Percentiles rank a stretch among this genome's conserved stretches.
Conservation (phyloP, 2,329 filamentous ascomycete species). For the Bertia moriformis region DNA sequence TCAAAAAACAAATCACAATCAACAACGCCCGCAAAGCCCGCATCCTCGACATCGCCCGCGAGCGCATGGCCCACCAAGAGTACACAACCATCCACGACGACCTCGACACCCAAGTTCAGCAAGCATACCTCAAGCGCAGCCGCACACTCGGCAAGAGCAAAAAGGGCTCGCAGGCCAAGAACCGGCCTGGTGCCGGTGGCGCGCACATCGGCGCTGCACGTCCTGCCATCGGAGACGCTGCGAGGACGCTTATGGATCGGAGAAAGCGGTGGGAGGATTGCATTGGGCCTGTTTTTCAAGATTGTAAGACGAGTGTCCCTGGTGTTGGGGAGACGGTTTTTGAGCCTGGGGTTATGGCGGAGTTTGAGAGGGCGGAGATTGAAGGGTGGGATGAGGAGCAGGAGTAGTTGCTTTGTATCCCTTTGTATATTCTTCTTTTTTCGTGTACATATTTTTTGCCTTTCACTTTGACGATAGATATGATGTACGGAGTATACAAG, state of each 20-base stretch:
- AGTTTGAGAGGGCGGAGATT: slow-evolving; percentile 38
- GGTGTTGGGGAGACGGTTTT: slow-evolving; percentile 36
- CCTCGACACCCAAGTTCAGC: slow-evolving; percentile 51
- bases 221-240: slow-evolving; percentile 40
- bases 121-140: slow-evolving; percentile 53
- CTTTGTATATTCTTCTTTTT: not conserved
- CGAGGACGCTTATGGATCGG: slow-evolving; percentile 48
- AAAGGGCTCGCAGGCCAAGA: slow-evolving; percentile 32
- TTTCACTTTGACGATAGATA: not conserved
- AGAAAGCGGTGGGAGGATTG: slow-evolving; percentile 45
- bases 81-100: slow-evolving; percentile 55
- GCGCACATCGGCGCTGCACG: slow-evolving; percentile 15
- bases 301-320: slow-evolving; percentile 41
- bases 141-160: slow-evolving; percentile 48
- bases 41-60: slow-evolving; percentile 45
- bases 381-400: slow-evolving; percentile 45
- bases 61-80: slow-evolving; percentile 52
- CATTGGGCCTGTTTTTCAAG: slow-evolving; percentile 47
- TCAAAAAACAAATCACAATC: slow-evolving; percentile 39
- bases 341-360: slow-evolving; percentile 37
- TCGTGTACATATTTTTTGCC: too few relatives aligned
- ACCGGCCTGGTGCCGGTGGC: slow-evolving; percentile 15
- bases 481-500: not conserved
- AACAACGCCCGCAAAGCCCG: slow-evolving; percentile 50
- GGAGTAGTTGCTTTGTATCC: slow-evolving; percentile 16